phyloP scores from a whole-genome alignment of 2,329 filamentous ascomycete genomes.

The Hypomyces rosellus region DNA sequence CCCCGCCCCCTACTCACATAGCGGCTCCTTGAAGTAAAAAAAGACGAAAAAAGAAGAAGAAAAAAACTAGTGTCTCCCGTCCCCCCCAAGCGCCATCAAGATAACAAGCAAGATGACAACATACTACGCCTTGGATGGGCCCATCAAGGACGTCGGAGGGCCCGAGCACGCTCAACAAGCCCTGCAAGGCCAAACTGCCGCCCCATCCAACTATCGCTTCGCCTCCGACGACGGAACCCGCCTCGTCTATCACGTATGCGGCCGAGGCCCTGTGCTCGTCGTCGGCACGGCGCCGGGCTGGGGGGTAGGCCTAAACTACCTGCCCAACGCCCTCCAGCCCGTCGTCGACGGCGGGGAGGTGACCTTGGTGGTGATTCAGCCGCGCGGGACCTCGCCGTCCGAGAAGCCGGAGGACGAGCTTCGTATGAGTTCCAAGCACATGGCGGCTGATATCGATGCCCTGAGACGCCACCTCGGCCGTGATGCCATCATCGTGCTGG shows the following conservation, averaged over 20 bases:
- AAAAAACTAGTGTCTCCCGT: too few species aligned
- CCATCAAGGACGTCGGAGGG: slow-evolving; percentile 1
- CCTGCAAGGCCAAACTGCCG: background rate
- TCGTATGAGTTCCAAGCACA: slow-evolving; percentile 2
- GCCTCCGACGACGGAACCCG: background rate
- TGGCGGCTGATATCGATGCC: slow-evolving; percentile 5
- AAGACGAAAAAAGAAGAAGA: too few species aligned
- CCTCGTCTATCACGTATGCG: slow-evolving; percentile 7
- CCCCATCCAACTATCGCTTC: slow-evolving; percentile 6
- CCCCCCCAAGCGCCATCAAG: too few species aligned
- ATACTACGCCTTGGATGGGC: slow-evolving; percentile 4
- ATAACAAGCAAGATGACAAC: too few species aligned
- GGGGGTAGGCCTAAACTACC: slow-evolving; percentile 8
- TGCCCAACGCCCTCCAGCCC: background rate
- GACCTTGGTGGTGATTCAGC: slow-evolving; percentile 1
- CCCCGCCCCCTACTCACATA: too few species aligned
- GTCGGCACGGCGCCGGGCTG: slow-evolving; percentile 2
- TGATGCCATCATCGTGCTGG: background rate
- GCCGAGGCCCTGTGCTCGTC: background rate
- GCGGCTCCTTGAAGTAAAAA: too few species aligned
- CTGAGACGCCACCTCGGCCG: background rate
- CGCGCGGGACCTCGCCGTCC: slow-evolving; percentile 2
- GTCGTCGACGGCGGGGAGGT: background rate
- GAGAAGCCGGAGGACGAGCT: background rate
- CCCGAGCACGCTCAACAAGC: slow-evolving; percentile 3